Percentiles rank a stretch among this genome's conserved stretches.
These are phyloP conservation scores for Emergomyces pasteurianus DNA, from an alignment of 2,329 filamentous ascomycete genomes.

Conservation along the genomic window DNA sequence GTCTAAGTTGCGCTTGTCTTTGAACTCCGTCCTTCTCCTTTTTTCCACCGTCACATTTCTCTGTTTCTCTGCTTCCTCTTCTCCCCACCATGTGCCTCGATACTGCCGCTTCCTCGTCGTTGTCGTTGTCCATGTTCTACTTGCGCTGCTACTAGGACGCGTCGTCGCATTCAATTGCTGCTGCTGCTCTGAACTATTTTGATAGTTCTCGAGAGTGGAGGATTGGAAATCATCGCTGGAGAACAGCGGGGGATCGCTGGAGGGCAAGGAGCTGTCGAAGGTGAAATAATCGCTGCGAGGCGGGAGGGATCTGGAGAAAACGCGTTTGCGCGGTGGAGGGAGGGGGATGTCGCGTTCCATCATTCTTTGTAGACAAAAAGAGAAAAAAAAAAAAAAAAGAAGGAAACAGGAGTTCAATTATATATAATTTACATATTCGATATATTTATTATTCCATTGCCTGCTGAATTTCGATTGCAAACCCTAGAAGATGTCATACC, in stretches of 20 bases:
- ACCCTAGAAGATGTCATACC: too few species aligned
- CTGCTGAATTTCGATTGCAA: neutral
- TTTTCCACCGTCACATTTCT: constrained; percentile 10
- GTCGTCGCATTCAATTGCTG: constrained; percentile 16
- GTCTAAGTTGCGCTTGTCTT: constrained; percentile 33
- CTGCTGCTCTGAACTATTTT: neutral
- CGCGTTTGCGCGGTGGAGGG: constrained; percentile 18
- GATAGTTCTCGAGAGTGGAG: constrained; percentile 34
- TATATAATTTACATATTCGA: neutral
- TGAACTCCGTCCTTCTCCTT: constrained; percentile 31
- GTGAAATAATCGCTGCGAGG: constrained; percentile 16
- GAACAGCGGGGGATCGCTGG: constrained; percentile 35
- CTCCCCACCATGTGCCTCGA: constrained; percentile 35
- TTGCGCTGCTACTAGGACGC: constrained; percentile 2
- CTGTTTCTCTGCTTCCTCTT: constrained; percentile 25
- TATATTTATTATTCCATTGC: neutral
- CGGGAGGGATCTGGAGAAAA: constrained; percentile 5
- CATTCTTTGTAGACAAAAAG: too few species aligned
- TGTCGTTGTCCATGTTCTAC: constrained; percentile 5
- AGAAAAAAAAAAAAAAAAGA: too few species aligned
- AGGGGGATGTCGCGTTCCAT: constrained; percentile 30
- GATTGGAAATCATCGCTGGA: constrained; percentile 37
- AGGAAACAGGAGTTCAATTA: too few species aligned
- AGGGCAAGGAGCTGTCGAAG: constrained; percentile 21
- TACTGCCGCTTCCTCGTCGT: constrained; percentile 29